Percentiles rank a stretch among this genome's conserved stretches.
phyloP scores from a whole-genome alignment of 192 early-diverging fungal species.

The Coemansia sp. region DNA sequence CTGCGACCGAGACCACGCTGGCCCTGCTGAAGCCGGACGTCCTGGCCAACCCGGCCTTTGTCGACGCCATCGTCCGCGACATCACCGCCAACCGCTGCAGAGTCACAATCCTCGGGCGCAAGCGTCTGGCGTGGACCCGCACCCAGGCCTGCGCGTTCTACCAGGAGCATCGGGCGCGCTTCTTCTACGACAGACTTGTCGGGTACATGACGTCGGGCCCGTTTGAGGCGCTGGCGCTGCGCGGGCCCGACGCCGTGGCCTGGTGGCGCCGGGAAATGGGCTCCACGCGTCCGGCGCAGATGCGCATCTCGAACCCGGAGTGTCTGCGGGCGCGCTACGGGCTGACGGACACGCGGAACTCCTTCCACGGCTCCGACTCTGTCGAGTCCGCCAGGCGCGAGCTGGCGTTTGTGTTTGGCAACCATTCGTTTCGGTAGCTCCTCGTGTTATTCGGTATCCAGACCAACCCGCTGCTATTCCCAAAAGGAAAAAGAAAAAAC shows the following conservation, averaged over 20 bases:
- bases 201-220: conserved; percentile 76
- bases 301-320: conserved; percentile 57
- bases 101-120: conserved; percentile 47
- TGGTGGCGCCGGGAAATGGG: conserved; percentile 68
- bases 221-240: conserved; percentile 62
- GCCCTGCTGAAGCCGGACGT: conserved; percentile 76
- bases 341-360: conserved; percentile 74
- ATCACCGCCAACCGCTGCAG: conserved; percentile 39
- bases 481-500: background rate
- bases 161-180: conserved; percentile 63
- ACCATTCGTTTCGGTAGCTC: background rate
- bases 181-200: conserved; percentile 70
- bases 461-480: background rate
- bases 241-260: conserved; percentile 59
- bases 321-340: conserved; percentile 66
- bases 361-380: conserved; percentile 76
- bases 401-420: conserved; percentile 62
- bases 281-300: conserved; percentile 67
- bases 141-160: conserved; percentile 66
- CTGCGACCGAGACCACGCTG: conserved; percentile 40
- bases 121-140: conserved; percentile 57
- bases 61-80: conserved; percentile 35
- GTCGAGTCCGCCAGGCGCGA: conserved; percentile 59
- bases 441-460: background rate
- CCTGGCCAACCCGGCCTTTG: conserved; percentile 58